phyloP scores from a whole-genome alignment of 1,139 yeast genomes.

The Yamadazyma membranifaciens region DNA sequence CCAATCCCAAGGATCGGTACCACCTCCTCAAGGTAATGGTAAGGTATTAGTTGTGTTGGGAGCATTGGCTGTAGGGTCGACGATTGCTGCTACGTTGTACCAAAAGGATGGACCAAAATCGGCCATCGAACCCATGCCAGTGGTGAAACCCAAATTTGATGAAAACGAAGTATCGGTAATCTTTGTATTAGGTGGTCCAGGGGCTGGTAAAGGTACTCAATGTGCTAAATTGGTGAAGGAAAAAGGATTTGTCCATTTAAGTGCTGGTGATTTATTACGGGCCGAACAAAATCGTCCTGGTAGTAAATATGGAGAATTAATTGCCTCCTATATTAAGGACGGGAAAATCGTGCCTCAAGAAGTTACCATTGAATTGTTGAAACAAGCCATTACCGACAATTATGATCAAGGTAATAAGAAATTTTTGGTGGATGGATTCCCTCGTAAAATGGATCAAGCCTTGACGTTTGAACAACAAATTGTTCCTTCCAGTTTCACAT shows the following conservation, averaged over 20 bases:
- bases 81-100: constrained; percentile 42
- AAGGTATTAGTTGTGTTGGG: constrained; percentile 33
- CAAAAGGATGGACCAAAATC: constrained; percentile 46
- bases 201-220: constrained; percentile 97
- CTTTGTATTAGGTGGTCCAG: constrained; percentile 88
- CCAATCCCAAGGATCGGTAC: not conserved
- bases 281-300: constrained; percentile 86
- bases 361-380: constrained; percentile 79
- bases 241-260: constrained; percentile 79
- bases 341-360: constrained; percentile 96
- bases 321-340: constrained; percentile 78
- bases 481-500: constrained; percentile 72
- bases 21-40: constrained; percentile 15
- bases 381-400: constrained; percentile 70
- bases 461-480: constrained; percentile 81
- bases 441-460: constrained; percentile 98
- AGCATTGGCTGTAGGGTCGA: constrained; percentile 45
- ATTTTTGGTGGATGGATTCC: constrained; percentile 93
- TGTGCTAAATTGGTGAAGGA: constrained; percentile 81
- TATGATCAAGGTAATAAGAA: constrained; percentile 48
- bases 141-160: constrained; percentile 45
- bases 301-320: constrained; percentile 81
- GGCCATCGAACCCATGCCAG: constrained; percentile 40
- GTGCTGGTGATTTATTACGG: constrained; percentile 93
- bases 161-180: constrained; percentile 71